phyloP scores from a whole-genome alignment of 2,329 filamentous ascomycete species.

The Tolypocladium album region DNA sequence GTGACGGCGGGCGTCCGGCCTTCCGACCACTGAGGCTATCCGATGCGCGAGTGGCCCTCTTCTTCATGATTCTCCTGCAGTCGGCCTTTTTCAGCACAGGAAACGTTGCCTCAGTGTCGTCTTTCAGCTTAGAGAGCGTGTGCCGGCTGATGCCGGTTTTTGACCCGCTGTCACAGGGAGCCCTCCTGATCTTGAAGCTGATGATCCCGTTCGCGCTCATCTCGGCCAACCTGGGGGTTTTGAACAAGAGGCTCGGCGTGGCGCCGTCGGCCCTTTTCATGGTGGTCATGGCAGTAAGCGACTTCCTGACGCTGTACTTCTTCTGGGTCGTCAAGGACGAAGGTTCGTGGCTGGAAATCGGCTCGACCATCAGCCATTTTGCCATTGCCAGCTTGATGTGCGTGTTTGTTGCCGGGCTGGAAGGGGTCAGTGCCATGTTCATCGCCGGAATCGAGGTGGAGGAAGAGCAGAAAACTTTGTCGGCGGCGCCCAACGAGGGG shows the following conservation, averaged over 20 bases:
- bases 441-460: conserved; percentile 68
- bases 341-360: conserved; percentile 94
- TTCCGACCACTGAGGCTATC: conserved; percentile 63
- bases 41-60: conserved; percentile 82
- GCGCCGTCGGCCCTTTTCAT: conserved; percentile 88
- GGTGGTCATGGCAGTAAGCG: conserved; percentile 83
- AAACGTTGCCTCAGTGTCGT: conserved; percentile 87
- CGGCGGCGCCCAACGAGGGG: neutral
- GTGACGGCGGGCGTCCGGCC: conserved; percentile 1
- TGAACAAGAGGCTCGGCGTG: conserved; percentile 76
- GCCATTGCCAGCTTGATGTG: conserved; percentile 82
- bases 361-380: conserved; percentile 93
- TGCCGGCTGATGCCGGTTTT: conserved; percentile 82
- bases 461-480: neutral
- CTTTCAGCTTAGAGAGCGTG: conserved; percentile 88
- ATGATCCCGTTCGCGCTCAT: conserved; percentile 90
- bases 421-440: conserved; percentile 75
- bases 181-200: conserved; percentile 77
- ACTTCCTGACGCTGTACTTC: conserved; percentile 88
- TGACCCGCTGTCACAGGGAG: conserved; percentile 83
- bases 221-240: conserved; percentile 84
- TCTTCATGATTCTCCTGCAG: conserved; percentile 91
- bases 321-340: conserved; percentile 98
- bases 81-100: conserved; percentile 95
- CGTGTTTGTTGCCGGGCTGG: conserved; percentile 80